phyloP scores from a whole-genome alignment of 805 yeast species.

The Kodamaea sagamina region DNA sequence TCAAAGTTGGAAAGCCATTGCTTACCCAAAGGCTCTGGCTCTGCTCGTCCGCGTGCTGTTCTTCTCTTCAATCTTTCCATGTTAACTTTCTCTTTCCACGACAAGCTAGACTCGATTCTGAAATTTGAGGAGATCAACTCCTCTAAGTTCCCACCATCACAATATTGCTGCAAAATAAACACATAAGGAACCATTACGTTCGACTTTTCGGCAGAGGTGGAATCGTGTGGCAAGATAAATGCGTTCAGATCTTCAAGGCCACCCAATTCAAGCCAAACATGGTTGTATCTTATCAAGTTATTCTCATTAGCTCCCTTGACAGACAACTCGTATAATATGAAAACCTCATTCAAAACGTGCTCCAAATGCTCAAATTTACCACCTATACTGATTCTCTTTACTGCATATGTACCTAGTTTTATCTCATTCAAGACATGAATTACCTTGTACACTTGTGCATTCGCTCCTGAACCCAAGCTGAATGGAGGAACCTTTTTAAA shows the following conservation, averaged over 20 bases:
- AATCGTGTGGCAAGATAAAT: constrained; percentile 22
- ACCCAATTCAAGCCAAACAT: constrained; percentile 84
- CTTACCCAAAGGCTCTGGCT: neutral
- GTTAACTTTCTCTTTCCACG: constrained; percentile 30
- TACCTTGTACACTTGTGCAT: constrained; percentile 82
- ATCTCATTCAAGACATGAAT: constrained; percentile 75
- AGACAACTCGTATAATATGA: constrained; percentile 59
- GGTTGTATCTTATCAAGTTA: constrained; percentile 81
- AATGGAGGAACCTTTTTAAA: constrained; percentile 56
- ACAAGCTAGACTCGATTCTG: constrained; percentile 22
- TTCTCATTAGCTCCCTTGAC: constrained; percentile 44
- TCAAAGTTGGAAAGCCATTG: constrained; percentile 55
- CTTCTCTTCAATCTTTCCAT: constrained; percentile 29
- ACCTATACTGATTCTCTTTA: constrained; percentile 84
- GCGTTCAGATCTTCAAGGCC: constrained; percentile 50
- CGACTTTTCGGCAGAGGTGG: neutral
- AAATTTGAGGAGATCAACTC: constrained; percentile 45
- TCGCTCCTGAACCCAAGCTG: constrained; percentile 76
- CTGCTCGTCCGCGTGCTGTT: constrained; percentile 3
- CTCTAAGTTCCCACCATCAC: constrained; percentile 86
- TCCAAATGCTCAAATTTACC: constrained; percentile 67
- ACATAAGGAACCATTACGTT: constrained; percentile 57
- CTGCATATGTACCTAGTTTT: constrained; percentile 76
- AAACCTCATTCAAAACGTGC: constrained; percentile 75
- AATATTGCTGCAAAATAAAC: constrained; percentile 81